Evolutionary conservation across 2,329 filamentous ascomycete species (phyloP), one percentile per base, ranked within the genome.

Genomic region (Colletotrichum lupini): DNA sequence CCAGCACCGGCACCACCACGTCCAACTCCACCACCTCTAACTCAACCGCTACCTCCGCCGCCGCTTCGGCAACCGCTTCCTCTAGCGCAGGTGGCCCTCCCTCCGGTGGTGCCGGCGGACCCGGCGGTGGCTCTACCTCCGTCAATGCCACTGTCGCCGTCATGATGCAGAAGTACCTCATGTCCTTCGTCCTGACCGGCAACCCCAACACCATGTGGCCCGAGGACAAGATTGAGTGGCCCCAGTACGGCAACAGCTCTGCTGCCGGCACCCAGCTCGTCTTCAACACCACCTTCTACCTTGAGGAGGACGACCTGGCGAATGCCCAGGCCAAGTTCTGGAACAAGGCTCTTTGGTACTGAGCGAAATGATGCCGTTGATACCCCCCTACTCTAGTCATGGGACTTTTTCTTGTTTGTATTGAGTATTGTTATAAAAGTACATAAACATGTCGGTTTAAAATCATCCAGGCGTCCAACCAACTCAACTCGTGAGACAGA

Each of bases 101-200:
- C 16, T 55, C 57, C 9, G 66, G 58, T 2, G 66, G 60, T 28
- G 37, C 7, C 32, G 60, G 66, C 22, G 66, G 58, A 9, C 35
- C 53, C 5, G 57, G 66, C 19, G 49, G 66, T 24, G 49, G 58
- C 19, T 55, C 57, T 8, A 62, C 11, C 58, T 68, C 66, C 4
- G 66, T 68, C 46, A 56, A 68, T 49, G 42, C 55, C 7, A 68
- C 66, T 11, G 62, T 68, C 2, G 66, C 66, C 16, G 58, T 68
- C 49, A 68, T 68, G 57, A 68, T 68, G 66, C 66, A 68, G 46
- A 68, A 68, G 49, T 68, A 68, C 19, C 58, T 68, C n/a, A 49
- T 63, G 11, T 68, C 58, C 1, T 68, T 57, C 11, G 66, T 63
- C 1, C 32, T 68, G 4, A 63, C 66, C 12, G 66, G 66, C 2